phyloP scores from a whole-genome alignment of 2,329 filamentous ascomycete species.

The Xylaria sp. region DNA sequence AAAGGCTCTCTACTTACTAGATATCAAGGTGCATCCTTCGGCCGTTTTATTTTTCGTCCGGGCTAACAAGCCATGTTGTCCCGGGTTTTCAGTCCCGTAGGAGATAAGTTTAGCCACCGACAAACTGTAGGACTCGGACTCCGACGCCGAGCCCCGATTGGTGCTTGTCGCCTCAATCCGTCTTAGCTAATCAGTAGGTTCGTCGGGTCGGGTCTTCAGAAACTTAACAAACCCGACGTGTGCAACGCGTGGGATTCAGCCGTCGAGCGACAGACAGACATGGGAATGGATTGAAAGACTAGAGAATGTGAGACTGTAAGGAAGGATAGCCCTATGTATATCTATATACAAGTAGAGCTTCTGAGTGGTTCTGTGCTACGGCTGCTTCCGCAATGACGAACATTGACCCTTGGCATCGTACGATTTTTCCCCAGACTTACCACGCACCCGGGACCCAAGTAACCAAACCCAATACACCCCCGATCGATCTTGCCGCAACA shows the following conservation, averaged over 20 bases:
- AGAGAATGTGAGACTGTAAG: constrained; percentile 3
- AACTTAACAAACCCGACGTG: neutral
- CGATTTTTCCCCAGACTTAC: constrained; percentile 41
- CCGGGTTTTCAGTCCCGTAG: neutral
- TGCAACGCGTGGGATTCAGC: neutral
- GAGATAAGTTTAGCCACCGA: constrained; percentile 8
- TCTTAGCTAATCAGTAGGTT: constrained; percentile 16
- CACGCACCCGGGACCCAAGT: constrained; percentile 14
- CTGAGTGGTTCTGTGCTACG: constrained; percentile 28
- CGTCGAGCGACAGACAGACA: neutral
- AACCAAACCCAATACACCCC: constrained; percentile 13
- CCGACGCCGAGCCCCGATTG: constrained; percentile 33
- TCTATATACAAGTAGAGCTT: constrained; percentile 1
- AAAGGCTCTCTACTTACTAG: neutral
- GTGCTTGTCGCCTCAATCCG: constrained; percentile 6
- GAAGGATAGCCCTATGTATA: neutral
- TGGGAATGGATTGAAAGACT: constrained; percentile 3
- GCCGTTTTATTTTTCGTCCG: constrained; percentile 20
- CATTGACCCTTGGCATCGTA: constrained; percentile 39
- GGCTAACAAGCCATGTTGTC: constrained; percentile 7
- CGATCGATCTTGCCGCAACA: constrained; percentile 22
- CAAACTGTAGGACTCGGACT: constrained; percentile 25
- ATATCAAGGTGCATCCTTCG: constrained; percentile 29
- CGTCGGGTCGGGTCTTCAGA: constrained; percentile 7
- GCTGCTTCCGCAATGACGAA: constrained; percentile 40